Evolutionary conservation across 73 alveolate genomes (phyloP).

Genomic region (Paramecium sexaurelia): DNA sequence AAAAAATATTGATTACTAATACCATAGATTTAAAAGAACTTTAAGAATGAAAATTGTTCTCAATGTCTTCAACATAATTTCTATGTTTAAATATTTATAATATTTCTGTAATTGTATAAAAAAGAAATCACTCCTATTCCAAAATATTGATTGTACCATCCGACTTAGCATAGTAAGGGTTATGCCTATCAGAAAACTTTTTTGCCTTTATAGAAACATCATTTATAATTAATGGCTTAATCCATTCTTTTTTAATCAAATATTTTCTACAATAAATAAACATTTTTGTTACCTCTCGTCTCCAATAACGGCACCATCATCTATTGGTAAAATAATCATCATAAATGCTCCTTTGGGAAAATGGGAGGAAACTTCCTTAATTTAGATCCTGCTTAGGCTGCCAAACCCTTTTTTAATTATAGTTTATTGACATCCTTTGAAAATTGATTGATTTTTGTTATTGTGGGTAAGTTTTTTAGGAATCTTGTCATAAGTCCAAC

Average conservation of each 20-base stretch:
- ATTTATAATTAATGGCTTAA: constrained; percentile 23
- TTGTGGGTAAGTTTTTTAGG: constrained; percentile 49
- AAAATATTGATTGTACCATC: constrained; percentile 39
- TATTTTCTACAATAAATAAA: background rate
- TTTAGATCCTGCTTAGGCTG: background rate
- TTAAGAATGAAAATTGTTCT: background rate
- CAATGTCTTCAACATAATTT: background rate
- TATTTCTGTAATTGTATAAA: background rate
- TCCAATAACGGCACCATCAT: constrained; percentile 5
- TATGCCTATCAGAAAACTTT: constrained; percentile 46
- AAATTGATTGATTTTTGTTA: background rate
- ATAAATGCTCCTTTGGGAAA: constrained; percentile 51
- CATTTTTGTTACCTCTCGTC: background rate
- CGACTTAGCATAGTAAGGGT: constrained; percentile 27
- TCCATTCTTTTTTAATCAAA: constrained; percentile 29
- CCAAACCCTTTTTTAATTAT: constrained; percentile 21
- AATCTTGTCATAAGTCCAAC: constrained; percentile 53
- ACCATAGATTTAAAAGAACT: background rate
- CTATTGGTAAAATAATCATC: background rate
- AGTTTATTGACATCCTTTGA: constrained; percentile 52
- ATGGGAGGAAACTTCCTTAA: constrained; percentile 58
- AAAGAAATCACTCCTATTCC: background rate
- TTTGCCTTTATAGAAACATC: constrained; percentile 43
- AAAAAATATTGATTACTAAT: background rate
- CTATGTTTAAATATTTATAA: background rate